Conservation (phyloP, 441 rosid species). For the Adansonia gregorii region DNA sequence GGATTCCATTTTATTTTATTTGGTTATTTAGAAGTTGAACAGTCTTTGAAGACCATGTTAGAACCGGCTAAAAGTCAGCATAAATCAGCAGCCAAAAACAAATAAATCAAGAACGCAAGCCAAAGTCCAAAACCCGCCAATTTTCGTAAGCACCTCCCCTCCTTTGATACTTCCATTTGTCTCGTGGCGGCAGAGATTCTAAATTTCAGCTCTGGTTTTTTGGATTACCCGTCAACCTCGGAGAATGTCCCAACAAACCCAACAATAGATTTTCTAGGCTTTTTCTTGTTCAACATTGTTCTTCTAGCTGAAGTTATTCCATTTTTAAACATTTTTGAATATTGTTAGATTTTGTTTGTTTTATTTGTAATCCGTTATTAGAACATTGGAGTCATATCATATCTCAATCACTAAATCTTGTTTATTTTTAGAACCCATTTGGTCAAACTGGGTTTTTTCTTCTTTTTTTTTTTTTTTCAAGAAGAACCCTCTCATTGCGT, state of each 20-base stretch:
- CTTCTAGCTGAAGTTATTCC: neutral
- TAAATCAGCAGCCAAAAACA: neutral
- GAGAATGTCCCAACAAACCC: neutral
- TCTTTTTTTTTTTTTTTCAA: neutral
- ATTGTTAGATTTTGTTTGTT: neutral
- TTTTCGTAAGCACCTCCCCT: neutral
- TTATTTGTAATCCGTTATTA: neutral
- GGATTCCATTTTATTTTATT: no score
- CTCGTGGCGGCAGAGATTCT: neutral
- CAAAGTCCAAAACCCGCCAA: no score
- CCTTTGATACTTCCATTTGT: neutral
- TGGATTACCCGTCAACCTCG: neutral
- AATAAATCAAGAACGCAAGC: neutral
- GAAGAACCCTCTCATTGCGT: neutral
- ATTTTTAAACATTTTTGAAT: neutral
- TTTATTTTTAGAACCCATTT: slow-evolving; percentile 6
- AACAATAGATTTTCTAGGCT: neutral
- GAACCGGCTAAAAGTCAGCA: neutral
- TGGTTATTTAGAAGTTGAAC: neutral
- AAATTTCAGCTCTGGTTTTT: neutral
- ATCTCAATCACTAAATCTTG: neutral
- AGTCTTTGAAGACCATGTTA: neutral
- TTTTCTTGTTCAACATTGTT: neutral
- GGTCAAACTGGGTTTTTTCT: neutral
- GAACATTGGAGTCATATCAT: no score